Evolutionary conservation across 306 rosid genomes (phyloP).

Genomic region (Gynostemma pentaphyllum): DNA sequence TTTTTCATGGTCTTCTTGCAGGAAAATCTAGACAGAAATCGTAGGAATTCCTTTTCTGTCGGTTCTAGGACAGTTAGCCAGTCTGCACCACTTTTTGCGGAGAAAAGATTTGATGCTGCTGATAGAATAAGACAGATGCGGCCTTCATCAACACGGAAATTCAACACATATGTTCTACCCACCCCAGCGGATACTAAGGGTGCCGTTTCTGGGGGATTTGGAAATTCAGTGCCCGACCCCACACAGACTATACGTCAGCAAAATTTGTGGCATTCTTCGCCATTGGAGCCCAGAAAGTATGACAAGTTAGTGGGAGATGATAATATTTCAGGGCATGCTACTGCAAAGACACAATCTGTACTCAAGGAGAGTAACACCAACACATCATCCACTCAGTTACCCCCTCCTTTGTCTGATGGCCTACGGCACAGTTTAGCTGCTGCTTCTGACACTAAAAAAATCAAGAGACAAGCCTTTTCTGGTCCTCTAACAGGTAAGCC

Average conservation of each 20-base stretch:
- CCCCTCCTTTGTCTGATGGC: conserved; percentile 51
- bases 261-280: conserved; percentile 78
- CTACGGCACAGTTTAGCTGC: conserved; percentile 27
- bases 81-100: conserved; percentile 87
- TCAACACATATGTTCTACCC: conserved; percentile 78
- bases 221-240: conserved; percentile 27
- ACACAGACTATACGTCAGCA: conserved; percentile 29
- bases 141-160: conserved; percentile 64
- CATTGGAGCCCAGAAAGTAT: conserved; percentile 47
- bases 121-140: conserved; percentile 56
- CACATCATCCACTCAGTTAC: conserved; percentile 35
- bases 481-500: conserved; percentile 72
- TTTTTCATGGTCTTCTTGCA: conserved; percentile 30
- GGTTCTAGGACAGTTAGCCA: conserved; percentile 51
- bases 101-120: conserved; percentile 38
- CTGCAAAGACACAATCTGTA: conserved; percentile 34
- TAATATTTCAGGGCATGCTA: conserved; percentile 25
- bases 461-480: conserved; percentile 68
- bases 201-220: conserved; percentile 38
- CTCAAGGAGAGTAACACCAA: conserved; percentile 74
- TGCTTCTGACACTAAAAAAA: conserved; percentile 47
- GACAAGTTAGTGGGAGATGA: conserved; percentile 35
- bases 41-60: conserved; percentile 38
- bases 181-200: conserved; percentile 59
- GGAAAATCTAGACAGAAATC: conserved; percentile 52